Base-by-base conservation (phyloP, 140 eudicot species). In the Ambrosia hybrid region DNA sequence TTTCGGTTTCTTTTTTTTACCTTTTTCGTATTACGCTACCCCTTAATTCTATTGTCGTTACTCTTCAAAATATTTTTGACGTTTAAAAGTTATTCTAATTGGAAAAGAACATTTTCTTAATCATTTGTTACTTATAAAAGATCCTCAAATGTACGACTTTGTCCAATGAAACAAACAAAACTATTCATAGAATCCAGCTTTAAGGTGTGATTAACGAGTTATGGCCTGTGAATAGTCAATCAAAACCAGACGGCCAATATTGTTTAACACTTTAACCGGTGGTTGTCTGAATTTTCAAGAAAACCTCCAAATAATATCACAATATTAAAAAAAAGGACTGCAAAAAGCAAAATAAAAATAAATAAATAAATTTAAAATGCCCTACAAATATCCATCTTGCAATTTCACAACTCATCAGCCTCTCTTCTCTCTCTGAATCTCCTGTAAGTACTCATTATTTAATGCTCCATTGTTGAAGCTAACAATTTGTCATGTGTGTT, bases 311-410 rank as follows among this genome's bases (percentile, higher is more conserved):
- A 53, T 74, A 56, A 37, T 16, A 56, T 16, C 53, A 48, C 15
- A 43, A 17, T 41, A 41, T 3, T 3, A 16, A 57, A 17, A 39
- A 39, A 53, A 41, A 57, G 38, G 3, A 65, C 48, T 34, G 45
- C 43, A 69, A 57, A 57, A 58, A 57, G 3, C 8, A 34, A 4
- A 9, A 45, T 7, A 33, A 45, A n/a, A 59, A 30, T 15, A 58
- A 10, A 72, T 43, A 26, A 12, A 46, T 9, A 60, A n/a, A 33
- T 39, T 48, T 41, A 10, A 48, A 48, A 48, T 2, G 53, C 58
- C 34, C 75, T 68, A 76, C 75, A 68, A 68, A 67, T 68, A 76
- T 67, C 68, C 74, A 65, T 17, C 57, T 12, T 56, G 45, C 33
- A 12, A 15, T 46, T 4, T 14, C 41, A 41, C 67, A 56, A 39